These are phyloP conservation scores for Saitozyma podzolica DNA, from an alignment of 768 basidiomycete genomes.

Conservation along the genomic window DNA sequence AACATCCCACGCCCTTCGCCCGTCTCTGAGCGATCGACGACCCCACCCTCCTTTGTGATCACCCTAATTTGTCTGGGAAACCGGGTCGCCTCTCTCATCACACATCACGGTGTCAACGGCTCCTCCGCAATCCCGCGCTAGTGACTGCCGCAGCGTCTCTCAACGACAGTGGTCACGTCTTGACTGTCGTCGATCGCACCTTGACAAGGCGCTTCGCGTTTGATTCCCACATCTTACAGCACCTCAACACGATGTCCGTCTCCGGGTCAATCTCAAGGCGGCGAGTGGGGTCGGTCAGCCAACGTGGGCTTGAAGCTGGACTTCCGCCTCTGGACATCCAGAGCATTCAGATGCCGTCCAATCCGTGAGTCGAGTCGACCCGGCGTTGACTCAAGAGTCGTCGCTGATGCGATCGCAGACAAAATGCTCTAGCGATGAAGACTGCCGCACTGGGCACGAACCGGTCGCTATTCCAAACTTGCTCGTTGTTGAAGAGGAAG, in stretches of 20 bases:
- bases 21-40: no score
- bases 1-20: no score
- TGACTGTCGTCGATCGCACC: no score
- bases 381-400: background rate
- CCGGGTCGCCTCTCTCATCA: no score
- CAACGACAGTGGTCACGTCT: no score
- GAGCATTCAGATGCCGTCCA: constrained; percentile 45
- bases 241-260: background rate
- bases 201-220: no score
- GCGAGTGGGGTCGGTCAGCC: constrained; percentile 43
- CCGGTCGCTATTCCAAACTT: constrained; percentile 47
- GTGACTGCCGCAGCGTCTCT: no score
- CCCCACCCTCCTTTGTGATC: no score
- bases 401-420: constrained; percentile 19
- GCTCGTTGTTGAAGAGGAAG: constrained; percentile 38
- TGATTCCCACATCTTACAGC: no score
- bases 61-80: no score
- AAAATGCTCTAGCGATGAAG: constrained; percentile 50
- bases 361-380: constrained; percentile 33
- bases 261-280: constrained; percentile 30
- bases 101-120: no score
- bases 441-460: constrained; percentile 49
- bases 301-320: constrained; percentile 15
- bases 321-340: constrained; percentile 40
- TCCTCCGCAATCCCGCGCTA: no score